Percentiles rank a stretch among this genome's conserved stretches.
Conservation (phyloP, 2,329 filamentous ascomycete species). For the Albifimbria verrucaria region DNA sequence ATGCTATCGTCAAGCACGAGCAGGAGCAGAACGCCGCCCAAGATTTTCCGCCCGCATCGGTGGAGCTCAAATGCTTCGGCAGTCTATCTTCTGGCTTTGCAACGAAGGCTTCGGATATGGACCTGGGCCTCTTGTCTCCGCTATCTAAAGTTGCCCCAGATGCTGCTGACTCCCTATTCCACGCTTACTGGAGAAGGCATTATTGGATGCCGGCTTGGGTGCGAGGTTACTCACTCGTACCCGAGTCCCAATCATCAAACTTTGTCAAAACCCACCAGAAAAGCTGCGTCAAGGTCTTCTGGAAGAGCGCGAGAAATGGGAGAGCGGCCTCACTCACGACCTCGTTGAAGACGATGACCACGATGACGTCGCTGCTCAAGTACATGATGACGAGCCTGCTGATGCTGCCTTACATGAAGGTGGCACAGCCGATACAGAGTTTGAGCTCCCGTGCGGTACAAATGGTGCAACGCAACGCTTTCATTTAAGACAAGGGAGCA, state of each 20-base stretch:
- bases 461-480: constrained; percentile 16
- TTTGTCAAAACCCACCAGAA: constrained; percentile 68
- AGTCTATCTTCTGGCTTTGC: constrained; percentile 84
- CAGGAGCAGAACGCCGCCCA: constrained; percentile 28
- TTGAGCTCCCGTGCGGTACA: constrained; percentile 15
- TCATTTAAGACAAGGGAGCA: constrained; percentile 38
- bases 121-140: constrained; percentile 72
- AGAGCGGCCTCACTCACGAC: constrained; percentile 47
- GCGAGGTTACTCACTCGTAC: constrained; percentile 75
- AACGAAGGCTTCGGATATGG: constrained; percentile 86
- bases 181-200: constrained; percentile 68
- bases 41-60: constrained; percentile 50
- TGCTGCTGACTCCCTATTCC: constrained; percentile 62
- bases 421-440: constrained; percentile 8
- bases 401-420: constrained; percentile 3
- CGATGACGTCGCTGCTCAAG: constrained; percentile 12
- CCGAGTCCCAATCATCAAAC: constrained; percentile 81
- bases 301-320: constrained; percentile 69
- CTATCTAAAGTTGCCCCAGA: constrained; percentile 53
- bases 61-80: constrained; percentile 76
- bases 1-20: constrained; percentile 55
- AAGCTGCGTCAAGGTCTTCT: constrained; percentile 59
- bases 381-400: constrained; percentile 19
- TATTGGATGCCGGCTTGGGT: constrained; percentile 70
- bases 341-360: constrained; percentile 31